Evolutionary conservation across 2,329 filamentous ascomycete genomes (phyloP).

Genomic region (Phoma sp.): DNA sequence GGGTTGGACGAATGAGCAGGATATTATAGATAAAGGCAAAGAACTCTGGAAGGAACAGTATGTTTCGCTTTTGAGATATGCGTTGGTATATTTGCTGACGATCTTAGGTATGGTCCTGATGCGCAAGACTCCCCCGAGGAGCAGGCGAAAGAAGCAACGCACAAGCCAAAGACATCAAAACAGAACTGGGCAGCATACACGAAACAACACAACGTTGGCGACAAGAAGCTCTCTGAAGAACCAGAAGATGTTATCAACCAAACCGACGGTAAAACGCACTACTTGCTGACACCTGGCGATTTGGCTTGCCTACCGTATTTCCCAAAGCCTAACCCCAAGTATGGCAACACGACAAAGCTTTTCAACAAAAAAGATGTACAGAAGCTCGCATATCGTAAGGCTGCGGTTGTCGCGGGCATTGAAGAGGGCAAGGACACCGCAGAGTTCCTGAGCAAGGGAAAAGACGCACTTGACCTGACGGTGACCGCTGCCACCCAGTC

Average conservation of each 20-base stretch:
- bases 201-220: constrained; percentile 2
- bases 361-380: constrained; percentile 17
- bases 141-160: background rate
- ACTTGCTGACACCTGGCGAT: constrained; percentile 14
- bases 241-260: constrained; percentile 20
- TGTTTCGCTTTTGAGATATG: too few species aligned
- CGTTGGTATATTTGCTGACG: too few species aligned
- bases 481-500: background rate
- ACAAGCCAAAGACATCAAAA: constrained; percentile 15
- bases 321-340: constrained; percentile 16
- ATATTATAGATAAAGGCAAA: too few species aligned
- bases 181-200: constrained; percentile 21
- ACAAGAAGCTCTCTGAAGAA: constrained; percentile 15
- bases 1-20: too few species aligned
- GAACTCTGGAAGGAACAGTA: too few species aligned
- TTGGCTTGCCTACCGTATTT: constrained; percentile 17
- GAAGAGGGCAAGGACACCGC: background rate
- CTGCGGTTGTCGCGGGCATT: background rate
- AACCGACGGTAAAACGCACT: constrained; percentile 18
- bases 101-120: too few species aligned
- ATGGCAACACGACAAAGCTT: constrained; percentile 23
- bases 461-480: background rate
- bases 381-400: background rate
- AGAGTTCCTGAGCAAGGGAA: background rate
- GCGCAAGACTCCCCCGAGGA: background rate